phyloP scores from a whole-genome alignment of 768 basidiomycete genomes.

The Mycena vitilis region DNA sequence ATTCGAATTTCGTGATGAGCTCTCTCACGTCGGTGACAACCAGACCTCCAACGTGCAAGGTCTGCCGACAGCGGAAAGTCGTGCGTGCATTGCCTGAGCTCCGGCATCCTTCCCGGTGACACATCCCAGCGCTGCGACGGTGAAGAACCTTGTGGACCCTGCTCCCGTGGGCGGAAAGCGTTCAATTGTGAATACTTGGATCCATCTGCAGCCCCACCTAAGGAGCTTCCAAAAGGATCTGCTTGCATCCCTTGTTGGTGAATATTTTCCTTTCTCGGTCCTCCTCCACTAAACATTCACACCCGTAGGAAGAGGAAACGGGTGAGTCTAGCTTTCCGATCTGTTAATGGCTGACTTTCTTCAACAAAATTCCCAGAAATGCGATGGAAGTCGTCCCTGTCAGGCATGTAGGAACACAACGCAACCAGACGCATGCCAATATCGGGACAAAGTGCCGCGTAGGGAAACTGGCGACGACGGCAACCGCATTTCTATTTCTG shows the following conservation, averaged over 20 bases:
- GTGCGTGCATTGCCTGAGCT: not conserved
- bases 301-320: slow-evolving; percentile 8
- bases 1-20: no score
- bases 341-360: not conserved
- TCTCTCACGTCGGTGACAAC: no score
- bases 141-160: slow-evolving; percentile 12
- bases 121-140: slow-evolving; percentile 24
- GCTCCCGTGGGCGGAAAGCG: slow-evolving; percentile 10
- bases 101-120: no score
- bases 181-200: slow-evolving; percentile 12
- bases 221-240: slow-evolving; percentile 22
- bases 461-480: no score
- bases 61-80: slow-evolving; percentile 24
- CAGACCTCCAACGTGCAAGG: slow-evolving; percentile 1
- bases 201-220: not conserved
- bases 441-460: not conserved
- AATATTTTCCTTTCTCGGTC: not conserved
- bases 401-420: slow-evolving; percentile 2
- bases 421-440: slow-evolving; percentile 1
- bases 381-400: slow-evolving; percentile 7
- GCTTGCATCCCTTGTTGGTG: slow-evolving; percentile 22
- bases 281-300: not conserved
- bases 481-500: not conserved
- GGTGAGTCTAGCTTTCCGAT: not conserved
- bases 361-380: not conserved